These are phyloP conservation scores for Gnomoniopsis smithogilvyi DNA, from an alignment of 2,329 filamentous ascomycete species.

Conservation along the genomic window DNA sequence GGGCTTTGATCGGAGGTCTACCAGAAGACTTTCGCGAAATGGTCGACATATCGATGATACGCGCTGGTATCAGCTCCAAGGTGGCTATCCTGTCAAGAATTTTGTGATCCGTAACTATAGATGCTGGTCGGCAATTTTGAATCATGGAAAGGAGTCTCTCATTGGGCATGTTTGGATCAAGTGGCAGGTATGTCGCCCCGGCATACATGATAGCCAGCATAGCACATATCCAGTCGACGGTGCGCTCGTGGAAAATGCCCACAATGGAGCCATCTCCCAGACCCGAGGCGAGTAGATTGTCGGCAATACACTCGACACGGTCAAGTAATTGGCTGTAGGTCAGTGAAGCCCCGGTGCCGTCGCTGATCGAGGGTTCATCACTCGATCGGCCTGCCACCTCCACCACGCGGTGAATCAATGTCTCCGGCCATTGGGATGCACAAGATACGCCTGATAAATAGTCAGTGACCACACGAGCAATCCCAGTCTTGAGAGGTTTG, in stretches of 20 bases:
- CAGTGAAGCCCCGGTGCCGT: conserved; percentile 19
- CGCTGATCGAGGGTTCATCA: conserved; percentile 18
- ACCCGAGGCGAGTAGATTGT: conserved; percentile 22
- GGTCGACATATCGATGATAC: not conserved
- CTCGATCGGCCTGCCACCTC: conserved; percentile 29
- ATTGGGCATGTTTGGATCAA: too few species aligned
- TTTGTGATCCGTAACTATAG: too few species aligned
- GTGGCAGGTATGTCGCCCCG: too few species aligned
- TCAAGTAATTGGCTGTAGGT: conserved; percentile 34
- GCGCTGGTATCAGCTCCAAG: not conserved
- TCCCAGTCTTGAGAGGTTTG: too few species aligned
- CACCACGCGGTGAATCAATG: conserved; percentile 30
- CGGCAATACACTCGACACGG: conserved; percentile 32
- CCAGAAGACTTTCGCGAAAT: not conserved
- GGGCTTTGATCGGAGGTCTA: conserved; percentile 9
- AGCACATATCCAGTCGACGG: conserved; percentile 30
- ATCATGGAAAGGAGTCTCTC: too few species aligned
- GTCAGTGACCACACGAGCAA: too few species aligned
- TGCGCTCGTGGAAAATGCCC: conserved; percentile 36
- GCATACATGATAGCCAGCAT: conserved; percentile 29
- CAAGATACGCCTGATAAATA: too few species aligned
- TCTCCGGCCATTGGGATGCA: conserved; percentile 36
- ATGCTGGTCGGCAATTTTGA: too few species aligned
- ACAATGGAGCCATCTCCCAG: conserved; percentile 28
- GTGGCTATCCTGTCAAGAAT: too few species aligned